These are phyloP conservation scores for Zanthoxylum bungeanum DNA, from an alignment of 345 rosid genomes.

Conservation along the genomic window DNA sequence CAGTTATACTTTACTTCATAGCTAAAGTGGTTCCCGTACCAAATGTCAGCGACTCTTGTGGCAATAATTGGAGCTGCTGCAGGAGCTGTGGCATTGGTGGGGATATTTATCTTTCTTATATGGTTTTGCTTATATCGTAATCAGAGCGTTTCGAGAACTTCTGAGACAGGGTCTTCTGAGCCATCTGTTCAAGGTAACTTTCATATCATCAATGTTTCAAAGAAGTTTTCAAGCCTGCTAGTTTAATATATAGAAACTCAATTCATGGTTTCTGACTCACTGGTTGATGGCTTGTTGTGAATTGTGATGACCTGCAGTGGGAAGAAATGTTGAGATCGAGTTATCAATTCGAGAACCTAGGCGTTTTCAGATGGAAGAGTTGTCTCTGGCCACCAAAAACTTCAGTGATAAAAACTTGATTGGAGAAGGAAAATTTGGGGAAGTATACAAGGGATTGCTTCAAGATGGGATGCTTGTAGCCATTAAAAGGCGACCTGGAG, in stretches of 20 bases:
- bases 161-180: slow-evolving; percentile 89
- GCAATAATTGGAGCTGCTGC: slow-evolving; percentile 89
- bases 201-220: not conserved
- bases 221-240: not conserved
- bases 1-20: slow-evolving; percentile 27
- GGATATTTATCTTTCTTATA: slow-evolving; percentile 42
- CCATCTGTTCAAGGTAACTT: slow-evolving; percentile 64
- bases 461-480: slow-evolving; percentile 92
- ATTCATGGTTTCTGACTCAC: too few species aligned
- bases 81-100: slow-evolving; percentile 87
- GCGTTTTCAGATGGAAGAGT: slow-evolving; percentile 79
- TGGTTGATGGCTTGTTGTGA: slow-evolving; percentile 15
- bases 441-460: slow-evolving; percentile 88
- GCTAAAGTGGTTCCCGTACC: slow-evolving; percentile 53
- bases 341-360: slow-evolving; percentile 68
- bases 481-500: slow-evolving; percentile 71
- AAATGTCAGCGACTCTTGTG: slow-evolving; percentile 88
- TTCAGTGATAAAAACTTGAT: slow-evolving; percentile 71
- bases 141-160: slow-evolving; percentile 52
- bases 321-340: slow-evolving; percentile 73
- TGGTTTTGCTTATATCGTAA: slow-evolving; percentile 62
- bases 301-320: slow-evolving; percentile 36
- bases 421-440: slow-evolving; percentile 87
- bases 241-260: slow-evolving; percentile 1
- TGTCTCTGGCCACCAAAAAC: slow-evolving; percentile 77